A percentile compares a stretch with the other conserved stretches of the same genome.
These are phyloP conservation scores for Fomes fomentarius DNA, from an alignment of 1,284 basidiomycete species.

Conservation along the genomic window DNA sequence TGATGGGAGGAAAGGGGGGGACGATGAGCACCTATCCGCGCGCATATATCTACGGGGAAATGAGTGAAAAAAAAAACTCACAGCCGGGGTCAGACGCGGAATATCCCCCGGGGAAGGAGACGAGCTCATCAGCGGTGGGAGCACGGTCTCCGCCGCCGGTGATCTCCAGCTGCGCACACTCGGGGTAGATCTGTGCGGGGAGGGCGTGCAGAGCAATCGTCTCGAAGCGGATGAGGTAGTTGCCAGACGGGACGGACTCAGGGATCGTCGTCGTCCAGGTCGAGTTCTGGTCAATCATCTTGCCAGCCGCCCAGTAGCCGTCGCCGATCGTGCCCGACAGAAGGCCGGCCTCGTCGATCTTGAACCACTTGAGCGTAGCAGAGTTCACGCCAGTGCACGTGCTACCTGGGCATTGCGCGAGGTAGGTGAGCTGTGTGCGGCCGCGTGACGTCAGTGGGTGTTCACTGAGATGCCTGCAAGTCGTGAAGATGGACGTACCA, in stretches of 20 bases:
- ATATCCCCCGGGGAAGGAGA: slow-evolving; percentile 54
- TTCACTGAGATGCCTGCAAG: neutral
- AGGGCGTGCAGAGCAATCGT: slow-evolving; percentile 58
- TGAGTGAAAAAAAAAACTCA: slow-evolving; percentile 24
- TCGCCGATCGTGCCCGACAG: slow-evolving; percentile 50
- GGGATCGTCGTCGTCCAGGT: slow-evolving; percentile 63
- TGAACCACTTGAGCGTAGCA: slow-evolving; percentile 54
- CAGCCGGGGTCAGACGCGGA: slow-evolving; percentile 45
- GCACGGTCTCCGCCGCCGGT: slow-evolving; percentile 47
- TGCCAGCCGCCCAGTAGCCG: slow-evolving; percentile 52
- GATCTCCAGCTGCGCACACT: slow-evolving; percentile 55
- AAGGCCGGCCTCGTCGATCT: slow-evolving; percentile 58
- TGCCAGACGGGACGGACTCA: slow-evolving; percentile 47
- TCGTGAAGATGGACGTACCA: slow-evolving; percentile 7
- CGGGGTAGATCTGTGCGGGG: slow-evolving; percentile 60
- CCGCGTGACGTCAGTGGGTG: neutral
- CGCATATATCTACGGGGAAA: no score
- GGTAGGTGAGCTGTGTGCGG: slow-evolving; percentile 45
- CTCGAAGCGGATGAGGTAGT: slow-evolving; percentile 59
- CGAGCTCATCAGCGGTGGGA: slow-evolving; percentile 47
- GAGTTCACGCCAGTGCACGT: slow-evolving; percentile 50
- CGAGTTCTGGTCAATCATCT: slow-evolving; percentile 56
- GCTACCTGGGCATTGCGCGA: slow-evolving; percentile 51
- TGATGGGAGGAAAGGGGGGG: neutral
- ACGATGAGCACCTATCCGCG: neutral